Percentiles rank a stretch among this genome's conserved stretches.
These are phyloP conservation scores for Epicoccum sorghinum DNA, from an alignment of 2,329 filamentous ascomycete genomes.

Conservation along the genomic window DNA sequence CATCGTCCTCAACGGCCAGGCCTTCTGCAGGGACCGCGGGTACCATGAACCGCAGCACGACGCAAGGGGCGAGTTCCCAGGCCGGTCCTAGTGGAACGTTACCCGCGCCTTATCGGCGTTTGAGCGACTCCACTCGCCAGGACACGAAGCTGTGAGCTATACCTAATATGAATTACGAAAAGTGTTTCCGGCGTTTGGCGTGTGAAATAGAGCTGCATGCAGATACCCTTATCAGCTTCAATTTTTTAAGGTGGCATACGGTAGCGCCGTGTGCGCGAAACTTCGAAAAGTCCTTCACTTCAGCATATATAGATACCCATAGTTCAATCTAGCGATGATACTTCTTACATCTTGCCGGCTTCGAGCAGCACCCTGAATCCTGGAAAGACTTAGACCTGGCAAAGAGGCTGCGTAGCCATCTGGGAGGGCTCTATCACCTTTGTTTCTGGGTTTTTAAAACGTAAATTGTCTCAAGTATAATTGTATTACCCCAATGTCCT, in stretches of 20 bases:
- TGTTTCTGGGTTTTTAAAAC: too few species aligned
- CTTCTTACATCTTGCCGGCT: neutral
- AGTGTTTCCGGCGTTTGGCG: slow-evolving; percentile 21
- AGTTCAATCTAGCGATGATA: neutral
- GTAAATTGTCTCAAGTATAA: too few species aligned
- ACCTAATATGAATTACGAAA: slow-evolving; percentile 27
- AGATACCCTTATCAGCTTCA: slow-evolving; percentile 16
- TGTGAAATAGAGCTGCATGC: slow-evolving; percentile 13
- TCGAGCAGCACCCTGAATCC: too few species aligned
- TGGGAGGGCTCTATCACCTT: too few species aligned
- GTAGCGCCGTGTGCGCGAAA: neutral
- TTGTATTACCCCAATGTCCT: too few species aligned
- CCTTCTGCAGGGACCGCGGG: slow-evolving; percentile 29
- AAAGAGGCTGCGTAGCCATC: too few species aligned
- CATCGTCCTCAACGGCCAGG: slow-evolving; percentile 33
- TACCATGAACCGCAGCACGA: slow-evolving; percentile 30
- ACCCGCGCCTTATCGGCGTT: slow-evolving; percentile 35
- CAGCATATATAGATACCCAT: slow-evolving; percentile 16
- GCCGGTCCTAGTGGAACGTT: slow-evolving; percentile 33
- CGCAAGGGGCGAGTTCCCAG: slow-evolving; percentile 32
- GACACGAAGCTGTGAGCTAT: slow-evolving; percentile 41
- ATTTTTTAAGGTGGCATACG: slow-evolving; percentile 1
- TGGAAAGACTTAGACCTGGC: too few species aligned
- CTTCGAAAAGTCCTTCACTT: slow-evolving; percentile 6
- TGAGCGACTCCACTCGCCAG: slow-evolving; percentile 46